Evolutionary conservation across 345 rosid species (phyloP), one percentile per base, ranked within the genome.

Genomic region (Eucalyptus cladocalyx): DNA sequence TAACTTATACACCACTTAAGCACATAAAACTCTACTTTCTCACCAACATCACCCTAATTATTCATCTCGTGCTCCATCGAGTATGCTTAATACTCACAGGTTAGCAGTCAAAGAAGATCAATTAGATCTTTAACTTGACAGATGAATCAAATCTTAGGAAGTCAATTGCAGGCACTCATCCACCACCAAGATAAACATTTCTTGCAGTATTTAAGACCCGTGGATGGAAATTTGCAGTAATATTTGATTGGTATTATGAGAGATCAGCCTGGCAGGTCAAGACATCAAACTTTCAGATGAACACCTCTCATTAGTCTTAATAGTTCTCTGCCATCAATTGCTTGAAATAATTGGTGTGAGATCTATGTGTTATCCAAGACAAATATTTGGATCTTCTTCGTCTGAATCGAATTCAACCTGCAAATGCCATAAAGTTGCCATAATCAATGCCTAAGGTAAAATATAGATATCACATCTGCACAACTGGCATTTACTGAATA

Each of bases 331-430:
- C 37, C 87, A 48, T 49, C 87, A 48, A 86, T 86, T 53, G 40
- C 87, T 86, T 9, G 6, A 48, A 48, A 86, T 18, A 47, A 53
- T 4, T 12, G 11, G 7, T 47, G 40, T 65, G 48, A 54, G 76
- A 47, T 47, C 40, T 32, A n/a, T 67, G 21, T 67, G 80, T 16
- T 76, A 89, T 88, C 53, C 88, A 85, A 92, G 90, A 56, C 87
- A 91, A 32, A 90, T 89, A 87, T 93, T 93, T 37, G 94, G 94
- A 81, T 93, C 94, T 86, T 93, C 94, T 90, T 92, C 94, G 45
- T 92, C 93, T 5, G 94, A 93, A 48, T 93, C 94, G 80, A 93
- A 93, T 90, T 93, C 94, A 80, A 91, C 94, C 93, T 92, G 92
- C 90, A 91, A 60, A 60, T 54, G 80, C n/a, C 37, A 62, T 3